Percentiles rank a stretch among this genome's conserved stretches.
Evolutionary conservation across 768 basidiomycete genomes (phyloP).

Genomic region (Cubamyces sp.): DNA sequence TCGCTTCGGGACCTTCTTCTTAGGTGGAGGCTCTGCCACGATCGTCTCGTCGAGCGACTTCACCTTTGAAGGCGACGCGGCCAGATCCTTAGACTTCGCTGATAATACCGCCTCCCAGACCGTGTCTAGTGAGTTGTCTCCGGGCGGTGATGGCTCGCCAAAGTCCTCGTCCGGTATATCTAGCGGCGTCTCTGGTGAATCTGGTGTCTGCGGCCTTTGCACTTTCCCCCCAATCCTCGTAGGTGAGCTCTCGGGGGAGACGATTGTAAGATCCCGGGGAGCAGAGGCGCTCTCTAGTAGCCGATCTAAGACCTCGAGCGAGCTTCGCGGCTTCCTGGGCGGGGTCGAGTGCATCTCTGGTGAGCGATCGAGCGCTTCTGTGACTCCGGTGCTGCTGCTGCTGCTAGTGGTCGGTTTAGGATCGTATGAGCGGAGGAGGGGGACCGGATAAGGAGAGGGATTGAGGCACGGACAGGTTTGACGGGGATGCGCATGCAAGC

Average conservation of each 20-base stretch:
- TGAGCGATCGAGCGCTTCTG: neutral
- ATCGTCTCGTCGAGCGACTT: constrained; percentile 59
- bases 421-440: neutral
- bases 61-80: constrained; percentile 69
- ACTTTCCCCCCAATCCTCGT: neutral
- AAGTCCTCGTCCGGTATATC: constrained; percentile 23
- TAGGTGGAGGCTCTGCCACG: constrained; percentile 26
- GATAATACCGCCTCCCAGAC: constrained; percentile 71
- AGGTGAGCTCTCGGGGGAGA: constrained; percentile 3
- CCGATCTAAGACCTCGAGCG: constrained; percentile 27
- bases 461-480: neutral
- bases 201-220: constrained; percentile 9
- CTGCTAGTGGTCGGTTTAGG: neutral
- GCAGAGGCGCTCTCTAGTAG: constrained; percentile 32
- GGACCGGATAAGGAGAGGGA: neutral
- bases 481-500: constrained; percentile 13
- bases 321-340: constrained; percentile 19
- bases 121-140: constrained; percentile 48
- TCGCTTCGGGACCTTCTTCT: constrained; percentile 54
- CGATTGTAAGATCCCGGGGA: constrained; percentile 10
- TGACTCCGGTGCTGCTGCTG: no score
- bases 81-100: constrained; percentile 68
- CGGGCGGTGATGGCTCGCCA: constrained; percentile 23
- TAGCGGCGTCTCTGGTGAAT: constrained; percentile 18
- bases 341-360: constrained; percentile 16